Evolutionary conservation across 208 protist genomes (phyloP).

Genomic region (Crithidia sp.): DNA sequence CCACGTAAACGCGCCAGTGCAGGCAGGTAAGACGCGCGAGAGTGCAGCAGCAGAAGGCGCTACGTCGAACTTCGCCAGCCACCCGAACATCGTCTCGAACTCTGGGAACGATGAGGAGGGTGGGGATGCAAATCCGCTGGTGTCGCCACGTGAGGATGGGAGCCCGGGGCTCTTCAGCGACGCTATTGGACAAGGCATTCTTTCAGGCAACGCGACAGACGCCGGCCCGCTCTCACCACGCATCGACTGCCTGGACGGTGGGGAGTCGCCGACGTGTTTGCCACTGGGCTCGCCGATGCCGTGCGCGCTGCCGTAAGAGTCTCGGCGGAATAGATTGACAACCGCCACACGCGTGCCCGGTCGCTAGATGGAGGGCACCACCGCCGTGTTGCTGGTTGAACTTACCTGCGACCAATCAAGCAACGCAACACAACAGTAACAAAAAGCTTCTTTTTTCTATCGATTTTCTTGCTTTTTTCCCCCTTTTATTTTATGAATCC

Average conservation of each 20-base stretch:
- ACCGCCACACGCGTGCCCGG: too few species aligned
- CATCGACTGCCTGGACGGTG: slow-evolving; percentile 28
- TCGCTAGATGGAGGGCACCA: too few species aligned
- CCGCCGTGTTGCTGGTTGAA: too few species aligned
- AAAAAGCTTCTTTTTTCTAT: slow-evolving; percentile 4
- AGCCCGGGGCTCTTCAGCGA: slow-evolving; percentile 39
- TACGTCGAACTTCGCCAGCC: neutral
- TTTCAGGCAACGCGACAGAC: slow-evolving; percentile 41
- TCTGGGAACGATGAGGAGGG: slow-evolving; percentile 10
- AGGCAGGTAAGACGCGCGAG: neutral
- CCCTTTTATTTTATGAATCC: too few species aligned
- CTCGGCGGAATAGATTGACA: too few species aligned
- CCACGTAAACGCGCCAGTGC: neutral
- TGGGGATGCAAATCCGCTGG: slow-evolving; percentile 9
- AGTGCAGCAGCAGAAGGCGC: neutral
- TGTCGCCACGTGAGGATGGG: slow-evolving; percentile 9
- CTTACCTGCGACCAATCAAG: too few species aligned
- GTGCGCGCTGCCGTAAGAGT: neutral
- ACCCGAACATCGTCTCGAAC: slow-evolving; percentile 22
- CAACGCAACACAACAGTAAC: neutral
- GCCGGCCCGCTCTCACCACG: slow-evolving; percentile 32
- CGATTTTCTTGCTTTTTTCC: too few species aligned
- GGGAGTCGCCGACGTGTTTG: neutral
- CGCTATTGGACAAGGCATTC: slow-evolving; percentile 37
- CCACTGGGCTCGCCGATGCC: slow-evolving; percentile 1